Conservation (phyloP, 1,139 yeast species). For the Kodamaea sp. region DNA sequence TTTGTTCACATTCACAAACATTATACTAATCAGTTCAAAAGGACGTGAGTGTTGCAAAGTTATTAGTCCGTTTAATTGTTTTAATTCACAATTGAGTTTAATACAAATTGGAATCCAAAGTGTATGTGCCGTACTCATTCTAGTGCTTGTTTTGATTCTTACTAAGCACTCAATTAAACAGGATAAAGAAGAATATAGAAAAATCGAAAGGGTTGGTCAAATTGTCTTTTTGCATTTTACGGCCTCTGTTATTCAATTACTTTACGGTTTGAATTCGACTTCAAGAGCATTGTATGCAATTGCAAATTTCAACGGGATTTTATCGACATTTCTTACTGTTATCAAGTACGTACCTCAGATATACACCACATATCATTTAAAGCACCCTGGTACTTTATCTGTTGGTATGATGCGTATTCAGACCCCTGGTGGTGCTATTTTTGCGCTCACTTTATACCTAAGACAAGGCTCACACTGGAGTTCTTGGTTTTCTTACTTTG, state of each 20-base stretch:
- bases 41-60: conserved; percentile 52
- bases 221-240: conserved; percentile 35
- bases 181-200: conserved; percentile 41
- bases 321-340: conserved; percentile 60
- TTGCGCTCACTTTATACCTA: conserved; percentile 66
- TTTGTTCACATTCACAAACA: conserved; percentile 64
- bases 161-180: conserved; percentile 47
- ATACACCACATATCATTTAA: conserved; percentile 60
- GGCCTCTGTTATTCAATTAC: conserved; percentile 32
- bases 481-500: conserved; percentile 76
- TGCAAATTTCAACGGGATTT: conserved; percentile 61
- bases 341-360: conserved; percentile 82
- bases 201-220: conserved; percentile 41
- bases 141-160: conserved; percentile 49
- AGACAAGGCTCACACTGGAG: conserved; percentile 85
- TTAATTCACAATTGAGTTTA: conserved; percentile 65
- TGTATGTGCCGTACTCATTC: conserved; percentile 57
- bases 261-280: conserved; percentile 25
- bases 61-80: conserved; percentile 54
- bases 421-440: conserved; percentile 84
- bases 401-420: conserved; percentile 82
- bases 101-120: conserved; percentile 70
- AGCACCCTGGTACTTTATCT: conserved; percentile 79
- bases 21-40: conserved; percentile 54
- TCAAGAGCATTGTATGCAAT: conserved; percentile 25